phyloP scores from a whole-genome alignment of 164 flowering plant species.

The Vitis vinifera region DNA sequence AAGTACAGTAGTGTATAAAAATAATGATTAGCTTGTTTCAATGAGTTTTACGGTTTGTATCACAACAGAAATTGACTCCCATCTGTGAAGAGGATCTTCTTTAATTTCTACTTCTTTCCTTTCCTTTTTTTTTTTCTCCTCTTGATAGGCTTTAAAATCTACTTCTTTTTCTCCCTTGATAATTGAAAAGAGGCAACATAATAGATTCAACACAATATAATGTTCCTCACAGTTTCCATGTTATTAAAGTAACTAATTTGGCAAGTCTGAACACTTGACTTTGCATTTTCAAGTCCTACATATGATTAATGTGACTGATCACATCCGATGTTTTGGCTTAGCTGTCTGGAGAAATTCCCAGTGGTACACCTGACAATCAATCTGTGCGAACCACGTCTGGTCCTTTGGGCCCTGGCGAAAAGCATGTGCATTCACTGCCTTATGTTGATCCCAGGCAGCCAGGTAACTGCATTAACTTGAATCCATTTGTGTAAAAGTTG shows the following conservation, averaged over 20 bases:
- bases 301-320: neutral
- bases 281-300: neutral
- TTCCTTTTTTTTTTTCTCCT: no score
- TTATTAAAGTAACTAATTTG: neutral
- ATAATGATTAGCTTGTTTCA: neutral
- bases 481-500: neutral
- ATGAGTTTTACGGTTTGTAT: neutral
- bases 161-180: neutral
- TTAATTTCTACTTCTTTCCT: neutral
- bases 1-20: neutral
- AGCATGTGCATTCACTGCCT: constrained; percentile 67
- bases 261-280: neutral
- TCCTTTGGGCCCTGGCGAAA: constrained; percentile 85
- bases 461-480: constrained; percentile 39
- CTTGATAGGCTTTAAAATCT: no score
- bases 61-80: neutral
- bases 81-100: neutral
- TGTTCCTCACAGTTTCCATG: neutral
- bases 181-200: neutral
- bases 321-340: constrained; percentile 17
- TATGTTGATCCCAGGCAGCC: constrained; percentile 90
- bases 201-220: neutral
- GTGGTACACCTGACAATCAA: constrained; percentile 76
- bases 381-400: constrained; percentile 92
- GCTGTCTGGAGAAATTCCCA: constrained; percentile 93